phyloP scores from a whole-genome alignment of 305 asterid species.

The Fraxinus floribunda region DNA sequence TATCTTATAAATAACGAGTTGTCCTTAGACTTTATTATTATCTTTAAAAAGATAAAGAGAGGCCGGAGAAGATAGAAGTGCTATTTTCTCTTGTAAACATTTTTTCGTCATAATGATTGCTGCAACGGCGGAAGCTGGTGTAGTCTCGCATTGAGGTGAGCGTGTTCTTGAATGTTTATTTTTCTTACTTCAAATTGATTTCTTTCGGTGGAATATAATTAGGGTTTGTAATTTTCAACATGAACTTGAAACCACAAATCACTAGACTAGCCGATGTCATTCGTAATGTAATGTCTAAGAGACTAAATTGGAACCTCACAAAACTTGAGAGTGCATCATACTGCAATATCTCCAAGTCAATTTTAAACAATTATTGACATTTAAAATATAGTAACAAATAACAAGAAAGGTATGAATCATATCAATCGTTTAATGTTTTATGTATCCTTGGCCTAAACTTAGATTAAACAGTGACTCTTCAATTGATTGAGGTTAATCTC shows the following conservation, averaged over 20 bases:
- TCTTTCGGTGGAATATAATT: too few relatives aligned
- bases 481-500: background rate
- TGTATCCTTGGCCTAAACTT: background rate
- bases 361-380: background rate
- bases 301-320: background rate
- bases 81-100: background rate
- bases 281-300: background rate
- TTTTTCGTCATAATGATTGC: background rate
- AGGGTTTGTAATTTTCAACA: background rate
- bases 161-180: too few relatives aligned
- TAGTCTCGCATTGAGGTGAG: background rate
- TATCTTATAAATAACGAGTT: too few relatives aligned
- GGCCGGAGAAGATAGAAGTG: background rate
- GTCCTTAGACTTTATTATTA: background rate
- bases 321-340: background rate
- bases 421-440: background rate
- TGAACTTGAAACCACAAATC: background rate
- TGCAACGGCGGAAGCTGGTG: too few relatives aligned
- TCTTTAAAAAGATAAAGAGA: background rate
- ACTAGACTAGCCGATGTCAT: background rate
- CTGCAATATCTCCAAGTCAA: background rate
- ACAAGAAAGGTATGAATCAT: background rate
- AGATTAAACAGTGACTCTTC: background rate
- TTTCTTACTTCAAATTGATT: background rate
- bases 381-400: background rate